Conservation (phyloP, 257 asterid genomes). For the Datura wrightii region DNA sequence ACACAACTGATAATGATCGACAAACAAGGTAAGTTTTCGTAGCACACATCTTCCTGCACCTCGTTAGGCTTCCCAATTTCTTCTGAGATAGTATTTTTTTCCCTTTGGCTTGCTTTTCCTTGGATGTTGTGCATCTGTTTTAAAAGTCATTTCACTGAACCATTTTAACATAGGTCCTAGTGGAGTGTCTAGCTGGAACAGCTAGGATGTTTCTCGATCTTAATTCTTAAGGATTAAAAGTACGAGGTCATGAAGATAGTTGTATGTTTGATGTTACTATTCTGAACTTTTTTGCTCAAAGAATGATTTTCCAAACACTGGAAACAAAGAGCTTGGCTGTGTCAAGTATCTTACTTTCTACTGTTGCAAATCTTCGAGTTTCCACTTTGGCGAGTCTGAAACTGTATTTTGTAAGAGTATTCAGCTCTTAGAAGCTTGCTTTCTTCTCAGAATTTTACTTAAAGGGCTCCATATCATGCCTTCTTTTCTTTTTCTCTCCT, state of each 20-base stretch:
- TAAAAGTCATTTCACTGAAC: not conserved
- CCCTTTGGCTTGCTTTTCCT: not conserved
- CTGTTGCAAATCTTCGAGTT: not conserved
- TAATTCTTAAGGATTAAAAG: not conserved
- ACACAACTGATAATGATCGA: conserved; percentile 98
- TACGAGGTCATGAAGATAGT: conserved; percentile 5
- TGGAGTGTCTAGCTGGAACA: not conserved
- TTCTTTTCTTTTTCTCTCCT: conserved; percentile 12
- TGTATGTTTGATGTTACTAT: not conserved
- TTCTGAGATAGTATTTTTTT: not conserved
- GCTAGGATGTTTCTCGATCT: not conserved
- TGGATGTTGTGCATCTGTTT: not conserved
- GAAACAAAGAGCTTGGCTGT: not conserved
- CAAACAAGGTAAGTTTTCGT: conserved; percentile 77
- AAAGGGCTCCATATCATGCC: not conserved
- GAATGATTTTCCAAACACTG: not conserved
- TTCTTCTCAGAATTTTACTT: not conserved
- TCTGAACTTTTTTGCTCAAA: not conserved
- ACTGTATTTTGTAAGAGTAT: not conserved
- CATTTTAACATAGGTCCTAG: not conserved
- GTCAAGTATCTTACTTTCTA: conserved; percentile 12
- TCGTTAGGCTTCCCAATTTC: conserved; percentile 4
- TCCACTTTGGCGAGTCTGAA: not conserved
- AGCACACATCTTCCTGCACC: conserved; percentile 27
- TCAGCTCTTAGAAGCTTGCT: not conserved